Evolutionary conservation across 1,284 basidiomycete genomes (phyloP), one percentile per base, ranked within the genome.

Genomic region (Earliella scabrosa): DNA sequence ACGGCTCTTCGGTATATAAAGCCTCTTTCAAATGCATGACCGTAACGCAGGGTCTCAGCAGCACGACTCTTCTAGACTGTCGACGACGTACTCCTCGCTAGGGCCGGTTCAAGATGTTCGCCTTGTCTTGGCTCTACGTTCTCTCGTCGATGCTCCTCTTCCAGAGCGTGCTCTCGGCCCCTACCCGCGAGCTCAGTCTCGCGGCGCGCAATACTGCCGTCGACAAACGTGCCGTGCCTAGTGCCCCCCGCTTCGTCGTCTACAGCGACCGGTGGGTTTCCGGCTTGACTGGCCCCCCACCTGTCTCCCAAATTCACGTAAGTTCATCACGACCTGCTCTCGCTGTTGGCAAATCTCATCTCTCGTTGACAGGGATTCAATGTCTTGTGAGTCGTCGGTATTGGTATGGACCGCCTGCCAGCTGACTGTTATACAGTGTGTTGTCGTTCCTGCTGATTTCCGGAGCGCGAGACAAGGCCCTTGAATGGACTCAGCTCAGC

Each of bases 381-480:
- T 57, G 77, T 78, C 20, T 80, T 79, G 79, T 80, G 52, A 63
- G 75, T 63, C 10, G 21, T 35, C 16, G 18, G 23, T 9, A 20
- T 7, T 3, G n/a, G n/a, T n/a, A n/a, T n/a, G n/a, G n/a, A n/a
- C n/a, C n/a, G n/a, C n/a, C n/a, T 23, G 4, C 20, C 24, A n/a
- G 29, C 20, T 35, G 1, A 34, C 50, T 18, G 13, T n/a, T n/a
- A n/a, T n/a, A 1, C 31, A 80, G 80, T 58, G 69, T 71, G 1
- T 65, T 81, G 2, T 76, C 77, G 1, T 82, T 82, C 71, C 66
- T 77, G 56, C 50, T 79, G 24, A 63, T 67, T 6, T 70, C 70
- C n/a, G 80, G 80, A 1, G 56, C 80, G 9, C 73, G 63, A 23
- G 80, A 82, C 56, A 74, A 78, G 64, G 80, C 78, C 6, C 55